Base-by-base conservation (phyloP, 2,329 filamentous ascomycete genomes). In the Tolypocladium ovalisporum region DNA sequence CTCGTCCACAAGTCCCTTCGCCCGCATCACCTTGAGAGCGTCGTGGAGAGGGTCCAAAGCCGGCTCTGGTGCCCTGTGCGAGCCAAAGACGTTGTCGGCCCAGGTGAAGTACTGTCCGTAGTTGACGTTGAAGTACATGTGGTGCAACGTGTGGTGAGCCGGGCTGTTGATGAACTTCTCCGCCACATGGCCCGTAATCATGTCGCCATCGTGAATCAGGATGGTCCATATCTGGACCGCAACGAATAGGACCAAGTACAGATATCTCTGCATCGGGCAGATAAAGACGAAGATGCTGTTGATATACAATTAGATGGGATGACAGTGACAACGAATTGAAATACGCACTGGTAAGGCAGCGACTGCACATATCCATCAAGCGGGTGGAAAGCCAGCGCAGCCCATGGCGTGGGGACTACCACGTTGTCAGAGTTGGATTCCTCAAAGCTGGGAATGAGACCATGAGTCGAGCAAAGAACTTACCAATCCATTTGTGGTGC, bases 71-170 rank as follows among this genome's bases (percentile, higher is more conserved):
- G 71, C 66, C 52, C 72, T 65, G 66, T 77, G 75, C 15, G 75
- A 76, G 62, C 70, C 69, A 60, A 74, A 77, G 63, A 72, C 76
- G 65, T 55, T 70, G 63, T 76, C 75, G 62, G 73, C 73, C 74
- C 73, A 77, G 59, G 75, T 77, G 60, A 77, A 77, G 65, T 76
- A 77, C 65, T 77, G 75, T 58, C 75, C 75, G 65, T 77, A 77
- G 67, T 77, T 77, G 72, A 73, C 72, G 59, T 72, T 78, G 64
- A 78, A 78, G 67, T 76, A 77, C 65, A 78, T 74, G 67, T 78
- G 75, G 64, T 78, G 75, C 36, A 77, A 68, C 4, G 75, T 76
- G 69, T 78, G 75, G 64, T 76, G 74, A 13, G 76, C 75, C 8
- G 76, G 73, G 60, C 73, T 75, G 70, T 78, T 78, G 69, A 78